Conservation (phyloP, 2,329 filamentous ascomycete genomes). For the Fusarium chuoi region DNA sequence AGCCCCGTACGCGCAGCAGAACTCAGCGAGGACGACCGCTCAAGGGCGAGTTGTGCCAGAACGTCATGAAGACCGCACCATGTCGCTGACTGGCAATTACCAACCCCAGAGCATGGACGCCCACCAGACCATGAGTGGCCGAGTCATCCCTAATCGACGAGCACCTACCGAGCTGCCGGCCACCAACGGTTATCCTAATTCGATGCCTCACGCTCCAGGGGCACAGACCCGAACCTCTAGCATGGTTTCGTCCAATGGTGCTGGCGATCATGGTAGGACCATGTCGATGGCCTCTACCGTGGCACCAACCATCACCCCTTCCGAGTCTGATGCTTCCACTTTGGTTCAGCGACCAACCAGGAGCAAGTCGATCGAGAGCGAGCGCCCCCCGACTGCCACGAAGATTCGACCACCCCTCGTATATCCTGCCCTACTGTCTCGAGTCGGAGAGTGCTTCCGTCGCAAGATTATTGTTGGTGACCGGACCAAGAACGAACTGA, state of each 20-base stretch:
- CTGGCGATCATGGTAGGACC: conserved; percentile 66
- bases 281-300: conserved; percentile 95
- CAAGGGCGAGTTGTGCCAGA: conserved; percentile 93
- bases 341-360: conserved; percentile 67
- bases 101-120: conserved; percentile 78
- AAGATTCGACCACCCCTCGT: conserved; percentile 83
- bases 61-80: conserved; percentile 89
- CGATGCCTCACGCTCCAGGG: conserved; percentile 60
- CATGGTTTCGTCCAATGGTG: conserved; percentile 66
- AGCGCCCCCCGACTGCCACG: conserved; percentile 64
- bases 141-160: conserved; percentile 82
- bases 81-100: conserved; percentile 88
- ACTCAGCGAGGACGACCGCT: conserved; percentile 82
- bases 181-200: conserved; percentile 50
- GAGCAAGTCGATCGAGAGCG: conserved; percentile 64
- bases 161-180: conserved; percentile 55
- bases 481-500: conserved; percentile 93
- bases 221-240: conserved; percentile 69
- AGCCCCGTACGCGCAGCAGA: conserved; percentile 72
- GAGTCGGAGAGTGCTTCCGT: conserved; percentile 90
- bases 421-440: conserved; percentile 93
- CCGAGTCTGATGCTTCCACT: conserved; percentile 63
- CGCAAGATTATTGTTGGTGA: conserved; percentile 88
- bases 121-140: conserved; percentile 93
- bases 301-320: conserved; percentile 73